Base-by-base conservation (phyloP, 106 monocot genomes). In the Allium sativum region DNA sequence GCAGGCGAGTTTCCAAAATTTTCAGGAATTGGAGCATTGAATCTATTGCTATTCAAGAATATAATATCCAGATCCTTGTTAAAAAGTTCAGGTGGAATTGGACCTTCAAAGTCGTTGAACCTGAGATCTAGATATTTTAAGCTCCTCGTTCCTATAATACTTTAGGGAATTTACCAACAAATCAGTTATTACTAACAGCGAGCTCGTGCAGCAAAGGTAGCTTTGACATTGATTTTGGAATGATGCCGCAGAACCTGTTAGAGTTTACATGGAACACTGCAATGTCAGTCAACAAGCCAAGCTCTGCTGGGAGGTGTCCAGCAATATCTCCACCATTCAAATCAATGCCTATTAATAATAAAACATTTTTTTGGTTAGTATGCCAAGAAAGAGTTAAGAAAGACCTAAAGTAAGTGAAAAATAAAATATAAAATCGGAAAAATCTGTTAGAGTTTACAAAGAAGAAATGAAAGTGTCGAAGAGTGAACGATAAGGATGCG, bases 291-390 rank as follows among this genome's bases (percentile, higher is more conserved):
- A 82, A 57, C 19, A 82, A 51, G 41, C 81, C 77, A 44, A 82
- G 73, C 66, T 82, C 81, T 5, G 48, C 65, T 16, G 81, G 82
- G 53, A 78, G 78, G 59, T 78, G 71, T 2, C 78, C 78, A 15
- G 83, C 83, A 46, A 79, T 78, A 44, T 83, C 75, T n/a, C 71
- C 78, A 5, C 83, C 78, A 57, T 76, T 78, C 47, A 83, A 65
- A 60, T 79, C 75, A 14, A 76, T 51, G 8, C 79, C 79, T 20
- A 79, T 72, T 31, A 3, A 31, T 31, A 5, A 31, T 31, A 31
- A 31, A 31, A 31, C 5, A 31, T 31, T 22, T 31, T 22, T 22
- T 31, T 31, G 31, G 31, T 31, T 31, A 31, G 5, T 31, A 31
- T 31, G 31, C 31, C 31, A 31, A 31, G 31, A 31, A 31, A 31